Percentiles rank a stretch among this genome's conserved stretches.
Conservation (phyloP, 495 filamentous ascomycete genomes). For the Xylaria acuta region DNA sequence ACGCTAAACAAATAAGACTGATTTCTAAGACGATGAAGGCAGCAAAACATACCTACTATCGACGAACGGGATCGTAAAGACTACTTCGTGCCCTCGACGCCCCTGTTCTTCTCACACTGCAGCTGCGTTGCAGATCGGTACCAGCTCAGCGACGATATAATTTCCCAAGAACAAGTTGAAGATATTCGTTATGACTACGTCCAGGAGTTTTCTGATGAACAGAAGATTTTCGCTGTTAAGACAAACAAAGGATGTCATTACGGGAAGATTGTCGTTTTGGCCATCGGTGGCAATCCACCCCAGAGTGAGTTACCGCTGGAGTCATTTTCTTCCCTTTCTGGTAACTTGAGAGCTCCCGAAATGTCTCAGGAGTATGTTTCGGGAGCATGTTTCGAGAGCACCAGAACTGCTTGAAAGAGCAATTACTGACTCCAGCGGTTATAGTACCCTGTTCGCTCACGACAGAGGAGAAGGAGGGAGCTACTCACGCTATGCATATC, state of each 20-base stretch:
- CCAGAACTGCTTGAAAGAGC: too few species aligned
- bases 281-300: constrained; percentile 62
- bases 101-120: constrained; percentile 65
- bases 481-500: constrained; percentile 64
- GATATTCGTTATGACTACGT: constrained; percentile 57
- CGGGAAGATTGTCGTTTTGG: constrained; percentile 61
- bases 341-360: too few species aligned
- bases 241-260: constrained; percentile 54
- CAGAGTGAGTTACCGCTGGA: too few species aligned
- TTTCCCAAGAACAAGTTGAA: constrained; percentile 56
- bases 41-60: constrained; percentile 48
- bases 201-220: constrained; percentile 34
- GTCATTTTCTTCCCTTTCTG: too few species aligned
- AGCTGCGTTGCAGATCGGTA: constrained; percentile 59
- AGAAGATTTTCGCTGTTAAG: constrained; percentile 60
- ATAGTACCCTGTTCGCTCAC: constrained; percentile 51
- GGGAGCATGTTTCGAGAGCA: too few species aligned
- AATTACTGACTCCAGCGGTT: too few species aligned
- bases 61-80: constrained; percentile 71
- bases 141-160: constrained; percentile 48
- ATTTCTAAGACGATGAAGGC: constrained; percentile 39
- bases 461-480: constrained; percentile 49
- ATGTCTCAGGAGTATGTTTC: too few species aligned
- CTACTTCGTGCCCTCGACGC: constrained; percentile 65
- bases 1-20: background rate